Percentiles rank a stretch among this genome's conserved stretches.
Evolutionary conservation across 306 rosid species (phyloP).

Genomic region (Datisca glomerata): DNA sequence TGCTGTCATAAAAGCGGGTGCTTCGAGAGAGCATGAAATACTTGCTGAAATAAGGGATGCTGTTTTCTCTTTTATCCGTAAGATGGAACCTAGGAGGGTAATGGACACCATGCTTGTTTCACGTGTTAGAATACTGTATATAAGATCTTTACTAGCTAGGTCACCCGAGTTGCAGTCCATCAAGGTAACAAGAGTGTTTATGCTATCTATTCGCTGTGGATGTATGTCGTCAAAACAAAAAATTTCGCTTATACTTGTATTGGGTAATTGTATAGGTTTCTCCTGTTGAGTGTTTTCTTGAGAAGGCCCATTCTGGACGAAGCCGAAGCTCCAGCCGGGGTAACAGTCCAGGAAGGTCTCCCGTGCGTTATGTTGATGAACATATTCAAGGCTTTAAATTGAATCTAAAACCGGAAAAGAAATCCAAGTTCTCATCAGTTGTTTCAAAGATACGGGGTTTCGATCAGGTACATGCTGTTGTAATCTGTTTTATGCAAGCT

Average conservation of each 20-base stretch:
- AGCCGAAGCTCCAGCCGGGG: conserved; percentile 89
- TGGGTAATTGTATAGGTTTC: conserved; percentile 42
- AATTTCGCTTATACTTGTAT: background rate
- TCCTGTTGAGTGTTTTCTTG: conserved; percentile 83
- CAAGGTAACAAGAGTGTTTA: conserved; percentile 41
- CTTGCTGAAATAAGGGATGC: conserved; percentile 95
- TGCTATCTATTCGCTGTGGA: background rate
- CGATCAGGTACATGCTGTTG: conserved; percentile 61
- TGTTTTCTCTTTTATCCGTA: conserved; percentile 81
- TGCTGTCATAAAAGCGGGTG: conserved; percentile 97
- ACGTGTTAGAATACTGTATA: conserved; percentile 89
- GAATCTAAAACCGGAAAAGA: conserved; percentile 78
- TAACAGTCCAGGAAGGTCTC: conserved; percentile 91
- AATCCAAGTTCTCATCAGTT: conserved; percentile 89
- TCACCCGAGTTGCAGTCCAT: conserved; percentile 96
- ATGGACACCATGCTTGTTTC: conserved; percentile 99
- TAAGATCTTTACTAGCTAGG: conserved; percentile 90
- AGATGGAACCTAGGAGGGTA: conserved; percentile 92
- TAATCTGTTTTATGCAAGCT: conserved; percentile 2
- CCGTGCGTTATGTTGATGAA: conserved; percentile 62
- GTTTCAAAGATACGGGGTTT: conserved; percentile 93
- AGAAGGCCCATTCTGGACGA: conserved; percentile 63
- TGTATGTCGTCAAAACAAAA: no score
- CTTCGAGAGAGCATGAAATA: conserved; percentile 97
- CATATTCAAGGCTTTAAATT: conserved; percentile 87